These are phyloP conservation scores for Elongisporangium anandrum DNA, from an alignment of 352 stramenopile species.

Conservation along the genomic window DNA sequence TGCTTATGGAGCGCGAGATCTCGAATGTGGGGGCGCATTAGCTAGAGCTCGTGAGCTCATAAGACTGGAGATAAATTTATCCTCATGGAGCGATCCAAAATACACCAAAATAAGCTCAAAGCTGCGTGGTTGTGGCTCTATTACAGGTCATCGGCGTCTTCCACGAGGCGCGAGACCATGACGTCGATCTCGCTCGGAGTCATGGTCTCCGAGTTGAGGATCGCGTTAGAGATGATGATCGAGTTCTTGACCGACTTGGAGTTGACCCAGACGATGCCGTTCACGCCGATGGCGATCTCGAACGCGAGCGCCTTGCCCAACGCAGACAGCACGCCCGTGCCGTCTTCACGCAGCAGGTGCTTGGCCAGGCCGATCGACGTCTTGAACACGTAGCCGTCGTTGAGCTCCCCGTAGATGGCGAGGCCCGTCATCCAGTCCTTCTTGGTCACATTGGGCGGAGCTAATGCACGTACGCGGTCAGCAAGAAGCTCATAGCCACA, in stretches of 20 bases:
- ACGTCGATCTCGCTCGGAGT: constrained; percentile 63
- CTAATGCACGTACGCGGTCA: constrained; percentile 17
- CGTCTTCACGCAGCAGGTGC: constrained; percentile 65
- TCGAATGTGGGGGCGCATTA: background rate
- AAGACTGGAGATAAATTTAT: background rate
- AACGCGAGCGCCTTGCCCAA: constrained; percentile 87
- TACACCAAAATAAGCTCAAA: constrained; percentile 1
- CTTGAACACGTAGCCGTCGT: constrained; percentile 90
- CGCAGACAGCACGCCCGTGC: constrained; percentile 68
- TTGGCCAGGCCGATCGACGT: constrained; percentile 77
- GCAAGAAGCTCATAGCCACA: constrained; percentile 8
- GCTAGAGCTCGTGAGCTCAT: background rate
- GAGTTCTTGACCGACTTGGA: constrained; percentile 79
- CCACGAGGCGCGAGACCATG: constrained; percentile 75
- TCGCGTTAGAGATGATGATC: constrained; percentile 83
- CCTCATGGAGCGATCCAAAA: background rate
- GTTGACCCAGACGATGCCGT: constrained; percentile 96
- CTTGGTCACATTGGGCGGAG: constrained; percentile 77
- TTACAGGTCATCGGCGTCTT: constrained; percentile 45
- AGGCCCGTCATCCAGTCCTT: constrained; percentile 99
- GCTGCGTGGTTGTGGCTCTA: background rate
- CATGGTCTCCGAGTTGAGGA: constrained; percentile 88
- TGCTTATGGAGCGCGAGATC: background rate
- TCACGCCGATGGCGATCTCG: constrained; percentile 94
- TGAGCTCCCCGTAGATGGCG: constrained; percentile 94